Evolutionary conservation across 2,329 filamentous ascomycete genomes (phyloP).

Genomic region (Colletotrichum truncatum): DNA sequence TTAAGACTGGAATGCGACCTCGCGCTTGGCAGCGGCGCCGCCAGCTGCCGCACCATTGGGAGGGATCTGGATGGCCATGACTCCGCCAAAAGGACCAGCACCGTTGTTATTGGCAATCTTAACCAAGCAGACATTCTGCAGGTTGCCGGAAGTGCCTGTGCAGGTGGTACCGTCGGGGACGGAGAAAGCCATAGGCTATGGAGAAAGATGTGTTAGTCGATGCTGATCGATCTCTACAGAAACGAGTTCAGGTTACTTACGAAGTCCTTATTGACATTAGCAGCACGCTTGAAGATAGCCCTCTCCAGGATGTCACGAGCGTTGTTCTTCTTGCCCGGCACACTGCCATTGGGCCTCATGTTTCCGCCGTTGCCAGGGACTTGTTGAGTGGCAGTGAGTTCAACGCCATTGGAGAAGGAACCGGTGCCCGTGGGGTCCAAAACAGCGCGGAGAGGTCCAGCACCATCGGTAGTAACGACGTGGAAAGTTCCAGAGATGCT

Average conservation of each 20-base stretch:
- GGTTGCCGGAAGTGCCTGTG: conserved; percentile 43
- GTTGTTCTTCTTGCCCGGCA: conserved; percentile 1
- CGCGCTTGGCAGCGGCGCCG: conserved; percentile 22
- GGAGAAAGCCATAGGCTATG: conserved; percentile 41
- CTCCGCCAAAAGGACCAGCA: conserved; percentile 51
- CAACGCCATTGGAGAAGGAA: conserved; percentile 39
- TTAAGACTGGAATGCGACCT: background rate
- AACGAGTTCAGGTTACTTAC: conserved; percentile 27
- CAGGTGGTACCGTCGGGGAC: conserved; percentile 50
- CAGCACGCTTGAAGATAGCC: conserved; percentile 38
- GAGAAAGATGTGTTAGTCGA: background rate
- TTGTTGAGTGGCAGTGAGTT: conserved; percentile 41
- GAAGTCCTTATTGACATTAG: conserved; percentile 40
- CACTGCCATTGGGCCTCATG: conserved; percentile 36
- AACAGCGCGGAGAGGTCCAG: conserved; percentile 48
- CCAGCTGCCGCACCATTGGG: conserved; percentile 14
- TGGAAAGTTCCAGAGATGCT: conserved; percentile 46
- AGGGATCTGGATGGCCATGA: conserved; percentile 50
- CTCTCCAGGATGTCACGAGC: conserved; percentile 33
- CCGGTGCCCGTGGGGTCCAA: conserved; percentile 48
- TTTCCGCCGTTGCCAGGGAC: conserved; percentile 47
- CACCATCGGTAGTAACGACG: conserved; percentile 52
- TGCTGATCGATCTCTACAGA: background rate
- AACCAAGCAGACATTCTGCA: conserved; percentile 49
- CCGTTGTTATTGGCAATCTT: conserved; percentile 52